phyloP scores from a whole-genome alignment of 2,329 filamentous ascomycete species.

The Aspergillus sergii region DNA sequence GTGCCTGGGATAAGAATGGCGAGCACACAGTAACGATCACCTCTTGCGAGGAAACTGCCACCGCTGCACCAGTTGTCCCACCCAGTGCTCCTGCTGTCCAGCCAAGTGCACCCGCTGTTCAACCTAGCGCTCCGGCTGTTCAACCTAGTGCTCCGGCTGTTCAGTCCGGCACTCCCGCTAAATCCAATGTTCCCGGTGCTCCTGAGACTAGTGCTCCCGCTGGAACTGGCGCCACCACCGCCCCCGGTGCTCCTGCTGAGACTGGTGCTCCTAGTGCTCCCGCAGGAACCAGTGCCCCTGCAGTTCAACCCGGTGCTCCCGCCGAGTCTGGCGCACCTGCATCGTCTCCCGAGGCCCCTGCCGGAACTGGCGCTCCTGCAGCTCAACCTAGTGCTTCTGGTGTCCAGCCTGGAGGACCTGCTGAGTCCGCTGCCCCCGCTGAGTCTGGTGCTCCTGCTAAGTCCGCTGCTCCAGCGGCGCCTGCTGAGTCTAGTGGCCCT shows the following conservation, averaged over 20 bases:
- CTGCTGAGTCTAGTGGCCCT: background rate
- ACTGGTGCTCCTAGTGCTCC: background rate
- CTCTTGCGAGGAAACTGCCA: conserved; percentile 4
- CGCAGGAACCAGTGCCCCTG: background rate
- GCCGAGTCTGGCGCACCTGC: background rate
- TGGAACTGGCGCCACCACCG: background rate
- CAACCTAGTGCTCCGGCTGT: background rate
- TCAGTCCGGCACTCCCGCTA: background rate
- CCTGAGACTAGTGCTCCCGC: background rate
- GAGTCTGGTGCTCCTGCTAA: too few species aligned
- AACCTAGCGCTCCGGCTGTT: conserved; percentile 1
- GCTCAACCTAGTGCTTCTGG: too few species aligned
- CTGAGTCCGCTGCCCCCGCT: too few species aligned
- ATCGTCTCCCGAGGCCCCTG: background rate
- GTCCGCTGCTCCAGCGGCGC: conserved; percentile 5
- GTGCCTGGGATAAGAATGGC: conserved; percentile 5
- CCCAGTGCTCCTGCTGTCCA: background rate
- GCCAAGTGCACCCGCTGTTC: background rate
- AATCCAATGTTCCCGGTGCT: background rate
- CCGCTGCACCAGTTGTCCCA: background rate
- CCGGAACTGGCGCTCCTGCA: too few species aligned
- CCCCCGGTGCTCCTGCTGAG: background rate
- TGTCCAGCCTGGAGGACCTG: too few species aligned
- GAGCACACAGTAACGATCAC: conserved; percentile 1
- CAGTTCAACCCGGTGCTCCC: background rate